A percentile compares a stretch with the other conserved stretches of the same genome.
Evolutionary conservation across 1,284 basidiomycete genomes (phyloP).

Genomic region (Moniliophthora roreri): DNA sequence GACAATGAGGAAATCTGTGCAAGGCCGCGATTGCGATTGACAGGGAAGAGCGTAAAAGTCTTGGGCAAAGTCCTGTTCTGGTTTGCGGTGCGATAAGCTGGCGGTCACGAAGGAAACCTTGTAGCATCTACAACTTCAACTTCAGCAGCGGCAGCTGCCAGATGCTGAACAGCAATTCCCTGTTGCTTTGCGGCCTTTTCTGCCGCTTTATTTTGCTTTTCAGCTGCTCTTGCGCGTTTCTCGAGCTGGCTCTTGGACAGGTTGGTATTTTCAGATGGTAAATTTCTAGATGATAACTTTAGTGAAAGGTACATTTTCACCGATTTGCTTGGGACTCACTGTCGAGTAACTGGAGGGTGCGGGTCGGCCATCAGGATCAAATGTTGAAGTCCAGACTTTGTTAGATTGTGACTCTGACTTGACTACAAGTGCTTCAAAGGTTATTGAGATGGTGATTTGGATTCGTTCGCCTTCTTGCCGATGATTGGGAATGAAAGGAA

Average conservation of each 20-base stretch:
- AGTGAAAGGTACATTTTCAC: background rate
- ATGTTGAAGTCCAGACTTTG: too few species aligned
- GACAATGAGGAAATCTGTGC: conserved; percentile 69
- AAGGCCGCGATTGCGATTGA: conserved; percentile 79
- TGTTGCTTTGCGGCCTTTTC: conserved; percentile 80
- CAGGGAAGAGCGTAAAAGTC: conserved; percentile 91
- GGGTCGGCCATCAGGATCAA: background rate
- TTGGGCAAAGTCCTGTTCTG: conserved; percentile 84
- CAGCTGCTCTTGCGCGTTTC: conserved; percentile 89
- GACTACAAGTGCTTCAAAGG: background rate
- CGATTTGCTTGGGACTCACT: conserved; percentile 14
- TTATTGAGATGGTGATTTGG: too few species aligned
- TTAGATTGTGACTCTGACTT: too few species aligned
- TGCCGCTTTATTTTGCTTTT: conserved; percentile 90
- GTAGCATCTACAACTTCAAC: conserved; percentile 48
- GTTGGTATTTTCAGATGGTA: conserved; percentile 35
- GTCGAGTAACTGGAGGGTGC: too few species aligned
- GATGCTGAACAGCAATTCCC: conserved; percentile 73
- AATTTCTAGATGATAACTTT: background rate
- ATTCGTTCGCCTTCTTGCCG: too few species aligned
- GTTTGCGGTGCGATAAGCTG: conserved; percentile 4
- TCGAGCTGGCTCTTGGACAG: conserved; percentile 92
- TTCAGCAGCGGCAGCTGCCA: conserved; percentile 76
- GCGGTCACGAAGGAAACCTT: conserved; percentile 1
- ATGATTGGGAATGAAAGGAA: too few species aligned